Base-by-base conservation (phyloP, 176 grass and related monocot genomes). In the Phoenix roebelenii region DNA sequence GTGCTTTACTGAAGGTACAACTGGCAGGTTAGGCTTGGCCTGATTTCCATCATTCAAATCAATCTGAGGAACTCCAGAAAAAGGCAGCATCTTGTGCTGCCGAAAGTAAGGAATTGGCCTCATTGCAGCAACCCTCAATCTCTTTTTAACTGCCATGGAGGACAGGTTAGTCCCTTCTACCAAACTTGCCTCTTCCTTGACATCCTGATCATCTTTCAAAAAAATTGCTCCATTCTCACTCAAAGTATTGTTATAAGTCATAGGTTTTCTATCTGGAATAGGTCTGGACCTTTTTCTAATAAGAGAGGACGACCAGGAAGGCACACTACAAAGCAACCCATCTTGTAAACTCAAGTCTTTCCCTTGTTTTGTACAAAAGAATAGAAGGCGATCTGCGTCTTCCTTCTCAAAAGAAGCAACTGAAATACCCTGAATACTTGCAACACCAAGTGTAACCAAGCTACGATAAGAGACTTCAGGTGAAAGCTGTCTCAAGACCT, bases 401-500 rank as follows among this genome's bases (percentile, higher is more conserved):
- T 77, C 57, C 65, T 64, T 83, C 60, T 86, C 79, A 44, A 91
- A 91, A 55, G 83, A 74, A 60, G 79, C 81, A 28, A 91, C 76
- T 23, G 88, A 73, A 39, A 63, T 80, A 66, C 79, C 83, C 69
- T 91, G 72, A 30, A 91, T 56, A 60, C 73, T 83, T 66, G 88
- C 69, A 29, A 91, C 83, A 66, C 79, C 88, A 64, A 91, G 82
- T 71, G 76, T 79, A 59, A 75, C 83, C 66, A 91, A 74, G 69
- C 79, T 83, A 72, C 62, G 84, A 63, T 83, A 77, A 25, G 73
- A 80, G 2, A 74, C 74, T 44, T 91, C 83, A 44, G 54, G 69
- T 14, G 88, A 79, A 19, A 83, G 72, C 51, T 86, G 76, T 58
- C 83, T 86, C 32, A 91, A 75, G 60, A 91, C 76, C 88, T 91